Evolutionary conservation across 2,329 filamentous ascomycete species (phyloP).

Genomic region (Colletotrichum sp.): DNA sequence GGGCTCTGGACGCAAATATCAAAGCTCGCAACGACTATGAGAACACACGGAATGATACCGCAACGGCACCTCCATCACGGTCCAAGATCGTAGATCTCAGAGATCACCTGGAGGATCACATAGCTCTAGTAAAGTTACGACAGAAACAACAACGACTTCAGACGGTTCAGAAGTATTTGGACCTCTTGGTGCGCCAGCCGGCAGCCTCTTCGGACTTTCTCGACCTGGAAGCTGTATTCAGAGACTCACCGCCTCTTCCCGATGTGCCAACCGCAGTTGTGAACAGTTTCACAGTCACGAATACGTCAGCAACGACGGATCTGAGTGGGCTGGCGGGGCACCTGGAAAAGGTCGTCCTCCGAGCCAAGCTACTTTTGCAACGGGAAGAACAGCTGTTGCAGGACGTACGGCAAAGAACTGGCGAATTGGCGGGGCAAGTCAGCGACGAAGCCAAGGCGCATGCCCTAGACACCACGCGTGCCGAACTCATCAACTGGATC

Average conservation of each 20-base stretch:
- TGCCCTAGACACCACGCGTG: conserved; percentile 61
- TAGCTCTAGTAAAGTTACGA: conserved; percentile 55
- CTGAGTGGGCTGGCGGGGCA: conserved; percentile 53
- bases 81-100: conserved; percentile 15
- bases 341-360: conserved; percentile 64
- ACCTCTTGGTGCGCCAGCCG: conserved; percentile 56
- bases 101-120: conserved; percentile 51
- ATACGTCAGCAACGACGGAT: conserved; percentile 41
- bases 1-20: conserved; percentile 57
- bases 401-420: conserved; percentile 30
- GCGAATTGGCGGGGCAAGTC: conserved; percentile 36
- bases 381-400: conserved; percentile 62
- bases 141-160: conserved; percentile 57
- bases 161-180: conserved; percentile 56
- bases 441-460: conserved; percentile 47
- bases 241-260: conserved; percentile 48
- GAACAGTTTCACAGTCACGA: conserved; percentile 52
- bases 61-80: conserved; percentile 17
- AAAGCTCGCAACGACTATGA: conserved; percentile 56
- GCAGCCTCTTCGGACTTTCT: conserved; percentile 56
- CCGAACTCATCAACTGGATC: conserved; percentile 69
- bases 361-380: conserved; percentile 61
- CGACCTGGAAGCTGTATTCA: conserved; percentile 53
- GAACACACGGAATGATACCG: conserved; percentile 26
- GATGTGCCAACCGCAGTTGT: conserved; percentile 58